Conservation (phyloP, 2,329 filamentous ascomycete genomes). For the Chrysosporium queenslandicum region DNA sequence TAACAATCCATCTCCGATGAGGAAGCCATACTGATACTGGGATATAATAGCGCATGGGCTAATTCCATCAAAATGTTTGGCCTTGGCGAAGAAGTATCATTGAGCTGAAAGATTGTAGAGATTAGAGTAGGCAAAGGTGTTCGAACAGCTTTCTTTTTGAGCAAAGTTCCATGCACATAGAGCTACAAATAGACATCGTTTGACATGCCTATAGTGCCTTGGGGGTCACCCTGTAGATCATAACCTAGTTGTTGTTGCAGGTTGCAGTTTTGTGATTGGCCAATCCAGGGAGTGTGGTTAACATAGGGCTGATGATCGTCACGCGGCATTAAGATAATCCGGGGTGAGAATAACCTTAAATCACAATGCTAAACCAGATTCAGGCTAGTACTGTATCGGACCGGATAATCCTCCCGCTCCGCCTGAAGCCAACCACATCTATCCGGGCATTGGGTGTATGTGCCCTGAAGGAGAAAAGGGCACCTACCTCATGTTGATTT, state of each 20-base stretch:
- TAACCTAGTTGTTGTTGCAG: no score
- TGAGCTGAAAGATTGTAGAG: background rate
- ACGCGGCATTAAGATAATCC: constrained; percentile 8
- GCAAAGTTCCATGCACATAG: background rate
- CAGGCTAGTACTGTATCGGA: background rate
- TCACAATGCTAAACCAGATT: background rate
- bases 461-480: background rate
- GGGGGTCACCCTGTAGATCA: no score
- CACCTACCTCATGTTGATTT: constrained; percentile 1
- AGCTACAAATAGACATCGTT: background rate
- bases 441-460: background rate
- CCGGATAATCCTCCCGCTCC: background rate
- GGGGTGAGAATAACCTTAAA: constrained; percentile 1
- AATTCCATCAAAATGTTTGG: constrained; percentile 76
- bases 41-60: constrained; percentile 51
- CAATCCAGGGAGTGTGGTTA: background rate
- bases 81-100: constrained; percentile 43
- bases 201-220: no score
- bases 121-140: no score
- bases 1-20: constrained; percentile 16
- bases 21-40: constrained; percentile 10
- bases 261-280: no score
- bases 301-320: constrained; percentile 7
- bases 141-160: background rate
- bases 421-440: background rate